Evolutionary conservation across 2,329 filamentous ascomycete species (phyloP), one percentile per base, ranked within the genome.

Genomic region (Cercospora sp.): DNA sequence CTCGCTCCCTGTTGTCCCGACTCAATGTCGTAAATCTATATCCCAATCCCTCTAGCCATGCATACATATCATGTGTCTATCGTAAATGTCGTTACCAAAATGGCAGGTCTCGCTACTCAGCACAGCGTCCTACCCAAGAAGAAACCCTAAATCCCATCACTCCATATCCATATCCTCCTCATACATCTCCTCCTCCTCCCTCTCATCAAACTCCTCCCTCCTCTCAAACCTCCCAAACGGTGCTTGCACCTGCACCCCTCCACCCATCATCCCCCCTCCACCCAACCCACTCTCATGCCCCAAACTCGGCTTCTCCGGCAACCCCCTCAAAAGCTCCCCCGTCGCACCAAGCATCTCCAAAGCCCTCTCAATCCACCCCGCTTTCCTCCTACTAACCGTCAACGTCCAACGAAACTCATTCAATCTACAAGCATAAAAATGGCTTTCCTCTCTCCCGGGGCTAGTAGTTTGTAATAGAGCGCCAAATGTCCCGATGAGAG

Each of bases 391-490:
- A 79, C 90, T 94, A 59, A 98, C 94, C 8, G 90, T 91, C 65
- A 98, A 84, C 9, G 94, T 97, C 94, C 94, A 99, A 61, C 93
- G 88, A 77, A 97, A 98, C 81, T 99, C 94, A 68, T 89, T 90
- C 24, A 98, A 81, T 1, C 94, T 85, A 12, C 91, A 87, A 43
- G 92, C 89, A 80, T 98, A 99, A 85, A 97, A 98, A 34, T 95
- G 92, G 0, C 92, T 92, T 79, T 98, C 94, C 77, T 97, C 93
- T 60, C 89, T 86, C 0, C 91, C n/a, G n/a, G n/a, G n/a, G n/a
- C n/a, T n/a, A 0, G 94, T 97, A 9, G 94, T 93, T 88, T 93
- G 94, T 3, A 98, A 86, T 10, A 98, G 84, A 13, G 91, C 92
- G 3, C 94, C 94, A 78, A 98, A 98, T 0, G 94, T 97, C 65